Evolutionary conservation across 2,329 filamentous ascomycete genomes (phyloP).

Genomic region (Fusarium sp.): DNA sequence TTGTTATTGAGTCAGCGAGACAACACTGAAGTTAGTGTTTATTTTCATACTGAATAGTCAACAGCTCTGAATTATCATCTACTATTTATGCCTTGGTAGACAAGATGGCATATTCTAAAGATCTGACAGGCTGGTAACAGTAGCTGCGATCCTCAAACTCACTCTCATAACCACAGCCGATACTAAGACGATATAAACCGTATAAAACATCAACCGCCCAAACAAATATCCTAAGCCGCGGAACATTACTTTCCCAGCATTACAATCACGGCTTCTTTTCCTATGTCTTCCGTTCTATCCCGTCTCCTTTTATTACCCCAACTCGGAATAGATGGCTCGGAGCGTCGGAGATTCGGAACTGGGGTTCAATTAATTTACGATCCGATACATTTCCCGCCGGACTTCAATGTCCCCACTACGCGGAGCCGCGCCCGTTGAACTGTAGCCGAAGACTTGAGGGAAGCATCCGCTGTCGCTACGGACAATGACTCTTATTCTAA

Average conservation of each 20-base stretch:
- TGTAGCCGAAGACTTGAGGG: conserved; percentile 10
- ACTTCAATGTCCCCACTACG: conserved; percentile 13
- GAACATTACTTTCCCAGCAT: background rate
- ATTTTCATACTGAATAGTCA: background rate
- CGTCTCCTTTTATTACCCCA: conserved; percentile 19
- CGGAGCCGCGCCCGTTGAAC: conserved; percentile 35
- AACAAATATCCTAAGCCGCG: background rate
- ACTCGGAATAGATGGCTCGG: conserved; percentile 35
- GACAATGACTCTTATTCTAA: background rate
- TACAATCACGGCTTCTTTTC: background rate
- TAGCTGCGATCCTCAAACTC: no score
- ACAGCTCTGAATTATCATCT: no score
- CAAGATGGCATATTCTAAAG: no score
- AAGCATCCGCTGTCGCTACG: background rate
- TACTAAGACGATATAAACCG: background rate
- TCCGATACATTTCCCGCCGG: background rate
- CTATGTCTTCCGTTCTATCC: conserved; percentile 3
- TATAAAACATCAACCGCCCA: background rate
- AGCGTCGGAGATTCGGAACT: conserved; percentile 42
- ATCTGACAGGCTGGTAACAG: no score
- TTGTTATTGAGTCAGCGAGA: conserved; percentile 6
- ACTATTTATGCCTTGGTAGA: no score
- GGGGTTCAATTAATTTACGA: background rate
- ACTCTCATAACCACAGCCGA: no score
- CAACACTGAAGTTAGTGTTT: no score